Evolutionary conservation across 148 eudicot species (phyloP), one percentile per base, ranked within the genome.

Genomic region (Hydrangea macrophylla): DNA sequence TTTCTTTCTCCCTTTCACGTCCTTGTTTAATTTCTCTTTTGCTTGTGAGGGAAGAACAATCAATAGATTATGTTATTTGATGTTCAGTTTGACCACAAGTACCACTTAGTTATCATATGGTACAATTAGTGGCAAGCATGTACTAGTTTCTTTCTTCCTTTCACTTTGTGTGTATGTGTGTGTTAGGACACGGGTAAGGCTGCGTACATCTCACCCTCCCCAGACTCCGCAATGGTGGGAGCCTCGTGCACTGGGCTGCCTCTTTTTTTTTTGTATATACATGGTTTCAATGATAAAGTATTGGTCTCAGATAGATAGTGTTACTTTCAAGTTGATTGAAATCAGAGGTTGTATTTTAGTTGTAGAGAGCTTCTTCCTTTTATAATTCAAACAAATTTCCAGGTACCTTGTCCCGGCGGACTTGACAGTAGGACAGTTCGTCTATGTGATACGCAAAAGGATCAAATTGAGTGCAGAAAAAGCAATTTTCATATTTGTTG

Each of bases 381-480:
- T 23, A 58, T 23, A 25, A 55, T 6, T 6, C n/a, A 0, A 1
- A 22, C 12, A 32, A 27, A 68, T 44, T 64, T 64, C 12, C 68
- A 87, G 92, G 85, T 87, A 84, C 70, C 78, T 87, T 56, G 92
- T 87, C 50, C 92, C 92, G 23, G 86, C 92, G 30, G 92, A 87
- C 68, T 76, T 86, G 83, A 86, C 91, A 9, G 88, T 86, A n/a
- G 88, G 91, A 27, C 91, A 86, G 70, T 86, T 86, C 24, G 92
- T 87, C 22, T 87, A 87, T 64, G 88, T 84, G 13, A 87, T 84
- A 20, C 92, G 92, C 65, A 87, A 87, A 65, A 84, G 92, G 77
- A 87, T 87, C 70, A 87, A 87, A 69, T 81, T 87, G 44, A 87
- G 92, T 62, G 88, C 91, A 9, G 92, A 87, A 65, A 84, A 87